Evolutionary conservation across 495 filamentous ascomycete genomes (phyloP).

Genomic region (Zalerion maritima): DNA sequence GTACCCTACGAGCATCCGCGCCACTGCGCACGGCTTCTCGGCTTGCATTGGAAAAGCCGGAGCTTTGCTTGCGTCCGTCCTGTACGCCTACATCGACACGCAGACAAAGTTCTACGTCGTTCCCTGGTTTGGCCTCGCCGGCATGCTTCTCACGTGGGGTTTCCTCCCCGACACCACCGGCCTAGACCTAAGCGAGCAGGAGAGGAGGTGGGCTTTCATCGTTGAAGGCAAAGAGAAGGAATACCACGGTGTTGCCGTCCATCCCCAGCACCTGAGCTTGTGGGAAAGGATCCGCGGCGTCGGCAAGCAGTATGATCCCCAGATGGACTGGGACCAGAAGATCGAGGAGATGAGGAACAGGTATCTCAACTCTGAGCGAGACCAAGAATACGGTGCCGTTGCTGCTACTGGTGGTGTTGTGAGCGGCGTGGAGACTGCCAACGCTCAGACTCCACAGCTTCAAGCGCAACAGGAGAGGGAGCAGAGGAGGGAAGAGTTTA

Average conservation of each 20-base stretch:
- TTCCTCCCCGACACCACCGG: constrained; percentile 90
- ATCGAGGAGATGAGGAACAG: constrained; percentile 63
- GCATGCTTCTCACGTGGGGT: constrained; percentile 58
- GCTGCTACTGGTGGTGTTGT: too few relatives aligned
- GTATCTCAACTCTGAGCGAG: too few relatives aligned
- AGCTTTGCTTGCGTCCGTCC: constrained; percentile 65
- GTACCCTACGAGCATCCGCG: constrained; percentile 78
- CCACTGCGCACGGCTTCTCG: constrained; percentile 79
- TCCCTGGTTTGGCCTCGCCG: constrained; percentile 78
- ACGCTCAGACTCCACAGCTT: too few relatives aligned
- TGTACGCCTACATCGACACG: constrained; percentile 78
- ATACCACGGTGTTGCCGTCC: constrained; percentile 80
- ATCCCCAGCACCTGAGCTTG: constrained; percentile 67
- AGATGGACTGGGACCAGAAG: constrained; percentile 62
- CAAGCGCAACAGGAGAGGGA: too few relatives aligned
- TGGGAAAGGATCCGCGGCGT: constrained; percentile 62
- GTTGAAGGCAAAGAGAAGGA: constrained; percentile 56
- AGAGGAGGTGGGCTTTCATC: constrained; percentile 73
- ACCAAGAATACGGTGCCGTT: too few relatives aligned
- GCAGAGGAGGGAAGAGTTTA: constrained; percentile 2
- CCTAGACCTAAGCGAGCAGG: constrained; percentile 86
- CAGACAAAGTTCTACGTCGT: constrained; percentile 73
- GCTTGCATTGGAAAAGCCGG: constrained; percentile 74
- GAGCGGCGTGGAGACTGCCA: too few relatives aligned
- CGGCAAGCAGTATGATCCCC: constrained; percentile 64